Evolutionary conservation across 805 yeast genomes (phyloP).

Genomic region (Sugiyamaella qingdaonensis): DNA sequence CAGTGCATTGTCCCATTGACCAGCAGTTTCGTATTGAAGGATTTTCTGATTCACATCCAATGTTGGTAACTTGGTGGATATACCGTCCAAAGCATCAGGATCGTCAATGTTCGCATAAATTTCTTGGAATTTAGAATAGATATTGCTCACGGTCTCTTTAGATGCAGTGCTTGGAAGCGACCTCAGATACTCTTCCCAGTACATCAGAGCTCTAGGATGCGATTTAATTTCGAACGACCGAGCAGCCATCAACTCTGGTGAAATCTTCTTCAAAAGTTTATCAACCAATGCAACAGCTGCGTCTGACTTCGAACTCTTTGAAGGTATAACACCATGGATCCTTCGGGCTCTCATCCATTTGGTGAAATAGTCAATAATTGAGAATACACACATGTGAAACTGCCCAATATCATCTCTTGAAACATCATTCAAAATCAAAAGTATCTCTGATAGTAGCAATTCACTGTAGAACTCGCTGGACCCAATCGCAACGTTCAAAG

Average conservation of each 20-base stretch:
- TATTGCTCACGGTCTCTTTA: slow-evolving; percentile 30
- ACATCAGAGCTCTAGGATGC: slow-evolving; percentile 81
- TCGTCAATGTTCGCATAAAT: slow-evolving; percentile 88
- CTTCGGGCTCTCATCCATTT: slow-evolving; percentile 52
- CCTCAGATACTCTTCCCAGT: slow-evolving; percentile 72
- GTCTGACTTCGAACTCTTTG: slow-evolving; percentile 24
- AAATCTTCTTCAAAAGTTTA: slow-evolving; percentile 49
- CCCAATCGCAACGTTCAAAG: slow-evolving; percentile 57
- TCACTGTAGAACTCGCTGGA: slow-evolving; percentile 37
- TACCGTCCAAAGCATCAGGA: slow-evolving; percentile 84
- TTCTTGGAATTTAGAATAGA: slow-evolving; percentile 47
- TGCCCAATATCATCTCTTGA: slow-evolving; percentile 48
- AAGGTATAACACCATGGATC: not conserved
- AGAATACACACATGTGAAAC: slow-evolving; percentile 71
- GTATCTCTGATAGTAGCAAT: slow-evolving; percentile 56
- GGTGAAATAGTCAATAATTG: slow-evolving; percentile 74
- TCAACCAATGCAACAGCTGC: slow-evolving; percentile 22
- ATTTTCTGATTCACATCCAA: slow-evolving; percentile 71
- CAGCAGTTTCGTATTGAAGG: slow-evolving; percentile 75
- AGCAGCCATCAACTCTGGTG: slow-evolving; percentile 66
- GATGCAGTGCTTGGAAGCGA: slow-evolving; percentile 29
- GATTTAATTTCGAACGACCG: slow-evolving; percentile 80
- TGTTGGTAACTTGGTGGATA: slow-evolving; percentile 61
- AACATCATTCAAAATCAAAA: slow-evolving; percentile 50
- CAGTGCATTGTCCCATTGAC: slow-evolving; percentile 82